phyloP scores from a whole-genome alignment of 2,329 filamentous ascomycete genomes.

The Sporothrix inflata region DNA sequence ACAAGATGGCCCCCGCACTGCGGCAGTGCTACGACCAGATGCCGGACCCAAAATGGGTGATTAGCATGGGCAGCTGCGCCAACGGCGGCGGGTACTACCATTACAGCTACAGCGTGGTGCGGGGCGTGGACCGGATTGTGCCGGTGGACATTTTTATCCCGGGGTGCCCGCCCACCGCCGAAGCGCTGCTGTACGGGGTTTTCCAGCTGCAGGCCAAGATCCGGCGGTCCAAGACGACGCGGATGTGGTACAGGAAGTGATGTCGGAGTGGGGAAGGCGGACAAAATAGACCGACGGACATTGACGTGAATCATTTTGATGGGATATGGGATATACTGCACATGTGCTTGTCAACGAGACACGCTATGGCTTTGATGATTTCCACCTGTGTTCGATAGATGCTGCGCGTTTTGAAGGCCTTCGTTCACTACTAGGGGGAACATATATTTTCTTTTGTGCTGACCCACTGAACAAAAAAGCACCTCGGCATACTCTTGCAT shows the following conservation, averaged over 20 bases:
- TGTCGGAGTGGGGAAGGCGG: too few species aligned
- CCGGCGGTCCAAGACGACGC: slow-evolving; percentile 50
- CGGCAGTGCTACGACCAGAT: slow-evolving; percentile 94
- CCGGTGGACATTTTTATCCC: slow-evolving; percentile 68
- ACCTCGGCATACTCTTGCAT: too few species aligned
- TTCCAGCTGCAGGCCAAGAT: slow-evolving; percentile 74
- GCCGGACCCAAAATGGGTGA: slow-evolving; percentile 86
- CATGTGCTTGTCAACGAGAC: too few species aligned
- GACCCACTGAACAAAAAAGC: too few species aligned
- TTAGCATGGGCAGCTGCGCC: slow-evolving; percentile 71
- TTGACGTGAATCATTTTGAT: too few species aligned
- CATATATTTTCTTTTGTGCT: too few species aligned
- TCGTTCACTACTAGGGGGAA: too few species aligned
- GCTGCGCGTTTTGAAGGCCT: too few species aligned
- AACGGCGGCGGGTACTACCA: slow-evolving; percentile 75
- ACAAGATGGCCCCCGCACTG: slow-evolving; percentile 92
- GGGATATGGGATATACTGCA: too few species aligned
- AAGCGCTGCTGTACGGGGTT: slow-evolving; percentile 57
- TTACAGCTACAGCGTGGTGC: slow-evolving; percentile 68
- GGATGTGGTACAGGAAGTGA: slow-evolving; percentile 55
- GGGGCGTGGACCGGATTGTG: slow-evolving; percentile 66
- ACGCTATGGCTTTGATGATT: too few species aligned
- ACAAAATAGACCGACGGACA: too few species aligned
- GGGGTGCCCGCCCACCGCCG: slow-evolving; percentile 47
- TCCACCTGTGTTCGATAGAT: too few species aligned